Evolutionary conservation across 768 basidiomycete genomes (phyloP).

Genomic region (Saitozyma sp.): DNA sequence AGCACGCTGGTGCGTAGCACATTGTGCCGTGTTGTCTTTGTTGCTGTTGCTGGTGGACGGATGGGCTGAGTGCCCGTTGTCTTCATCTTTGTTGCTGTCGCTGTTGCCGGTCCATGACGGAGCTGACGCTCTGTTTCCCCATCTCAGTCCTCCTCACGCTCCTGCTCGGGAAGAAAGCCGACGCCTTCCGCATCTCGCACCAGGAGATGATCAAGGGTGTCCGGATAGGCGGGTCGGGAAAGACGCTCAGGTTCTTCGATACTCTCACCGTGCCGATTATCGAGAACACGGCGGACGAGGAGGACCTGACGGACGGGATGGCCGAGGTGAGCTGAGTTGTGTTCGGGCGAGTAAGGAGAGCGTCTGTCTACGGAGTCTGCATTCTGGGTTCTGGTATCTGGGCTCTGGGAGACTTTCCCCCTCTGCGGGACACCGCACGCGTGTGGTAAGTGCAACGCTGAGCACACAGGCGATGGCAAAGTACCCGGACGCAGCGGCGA

Average conservation of each 20-base stretch:
- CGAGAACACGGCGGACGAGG: constrained; percentile 86
- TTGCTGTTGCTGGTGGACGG: not conserved
- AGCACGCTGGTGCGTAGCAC: constrained; percentile 56
- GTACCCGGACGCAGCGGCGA: constrained; percentile 73
- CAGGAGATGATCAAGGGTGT: constrained; percentile 97
- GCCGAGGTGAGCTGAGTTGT: constrained; percentile 56
- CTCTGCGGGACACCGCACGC: too few species aligned
- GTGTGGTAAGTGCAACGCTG: not conserved
- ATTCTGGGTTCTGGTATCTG: too few species aligned
- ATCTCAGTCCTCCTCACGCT: constrained; percentile 73
- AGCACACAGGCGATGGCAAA: constrained; percentile 64
- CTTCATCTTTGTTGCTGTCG: not conserved
- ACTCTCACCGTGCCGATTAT: constrained; percentile 84
- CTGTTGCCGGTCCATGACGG: constrained; percentile 30
- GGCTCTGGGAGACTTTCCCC: too few species aligned
- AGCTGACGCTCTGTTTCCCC: too few species aligned
- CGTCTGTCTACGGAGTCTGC: too few species aligned
- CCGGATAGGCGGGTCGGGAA: constrained; percentile 70
- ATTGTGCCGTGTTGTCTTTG: not conserved
- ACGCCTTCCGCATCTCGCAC: constrained; percentile 76
- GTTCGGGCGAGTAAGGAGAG: too few species aligned
- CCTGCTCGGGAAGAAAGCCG: constrained; percentile 60
- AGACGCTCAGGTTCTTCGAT: constrained; percentile 77
- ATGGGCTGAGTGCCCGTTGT: too few species aligned
- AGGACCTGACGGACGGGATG: constrained; percentile 86